Conservation (phyloP, 2,329 filamentous ascomycete species). For the Dactylella cylindrospora region DNA sequence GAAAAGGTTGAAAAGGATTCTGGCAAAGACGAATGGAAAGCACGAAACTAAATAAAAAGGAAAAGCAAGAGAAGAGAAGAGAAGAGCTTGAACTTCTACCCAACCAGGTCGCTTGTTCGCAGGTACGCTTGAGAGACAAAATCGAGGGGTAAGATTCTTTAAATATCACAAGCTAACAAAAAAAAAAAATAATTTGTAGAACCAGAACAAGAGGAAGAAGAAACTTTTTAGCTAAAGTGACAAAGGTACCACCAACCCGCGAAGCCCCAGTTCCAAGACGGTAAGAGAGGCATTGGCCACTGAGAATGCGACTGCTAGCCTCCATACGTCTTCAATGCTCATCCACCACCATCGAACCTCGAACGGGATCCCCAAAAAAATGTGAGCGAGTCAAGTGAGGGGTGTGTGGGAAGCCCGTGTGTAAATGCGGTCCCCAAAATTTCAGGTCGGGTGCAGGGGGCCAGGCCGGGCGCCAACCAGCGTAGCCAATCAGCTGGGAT, state of each 20-base stretch:
- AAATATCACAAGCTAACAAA: constrained; percentile 27
- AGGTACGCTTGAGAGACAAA: too few species aligned
- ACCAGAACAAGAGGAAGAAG: not conserved
- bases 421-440: too few species aligned
- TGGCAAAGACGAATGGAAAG: not conserved
- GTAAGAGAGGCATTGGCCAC: constrained; percentile 6
- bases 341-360: too few species aligned
- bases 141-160: constrained; percentile 28
- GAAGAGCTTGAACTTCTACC: not conserved
- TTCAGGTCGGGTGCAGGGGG: constrained; percentile 40
- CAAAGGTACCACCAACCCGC: not conserved
- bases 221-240: not conserved
- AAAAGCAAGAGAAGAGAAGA: not conserved
- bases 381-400: too few species aligned
- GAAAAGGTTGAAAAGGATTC: too few species aligned
- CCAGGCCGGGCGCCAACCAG: constrained; percentile 43
- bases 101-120: too few species aligned
- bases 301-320: not conserved
- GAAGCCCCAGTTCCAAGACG: not conserved
- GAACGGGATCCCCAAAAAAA: too few species aligned
- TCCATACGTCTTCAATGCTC: not conserved
- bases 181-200: too few species aligned
- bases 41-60: not conserved
- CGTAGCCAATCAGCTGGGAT: constrained; percentile 42
- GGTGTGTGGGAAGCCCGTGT: constrained; percentile 3